Evolutionary conservation across 257 asterid genomes (phyloP).

Genomic region (Mitragyna speciosa): DNA sequence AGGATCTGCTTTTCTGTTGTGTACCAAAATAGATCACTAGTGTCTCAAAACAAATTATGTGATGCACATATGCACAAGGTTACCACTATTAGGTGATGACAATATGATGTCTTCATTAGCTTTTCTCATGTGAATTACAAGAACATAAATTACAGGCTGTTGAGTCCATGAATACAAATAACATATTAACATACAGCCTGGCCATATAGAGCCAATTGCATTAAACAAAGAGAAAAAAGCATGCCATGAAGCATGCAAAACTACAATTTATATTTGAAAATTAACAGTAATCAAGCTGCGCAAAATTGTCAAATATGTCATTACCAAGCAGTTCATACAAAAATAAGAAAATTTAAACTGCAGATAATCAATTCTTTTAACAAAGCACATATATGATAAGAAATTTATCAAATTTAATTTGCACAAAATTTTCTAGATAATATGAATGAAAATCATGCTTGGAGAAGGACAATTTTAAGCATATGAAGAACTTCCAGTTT

Average conservation of each 20-base stretch:
- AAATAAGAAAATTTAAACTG: not conserved
- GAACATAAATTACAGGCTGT: not conserved
- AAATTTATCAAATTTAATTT: not conserved
- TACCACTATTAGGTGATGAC: no score
- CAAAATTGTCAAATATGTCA: not conserved
- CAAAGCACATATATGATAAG: not conserved
- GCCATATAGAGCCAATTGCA: not conserved
- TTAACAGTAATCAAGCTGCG: not conserved
- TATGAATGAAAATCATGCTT: not conserved
- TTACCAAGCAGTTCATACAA: not conserved
- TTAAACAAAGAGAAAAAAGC: not conserved
- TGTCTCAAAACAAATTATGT: not conserved
- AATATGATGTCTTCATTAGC: not conserved
- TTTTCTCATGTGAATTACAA: not conserved
- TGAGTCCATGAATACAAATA: not conserved
- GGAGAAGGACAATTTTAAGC: not conserved
- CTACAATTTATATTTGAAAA: not conserved
- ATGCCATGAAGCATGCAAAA: not conserved
- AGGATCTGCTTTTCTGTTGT: not conserved
- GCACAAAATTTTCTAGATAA: not conserved
- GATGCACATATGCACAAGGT: not conserved
- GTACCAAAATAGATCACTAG: not conserved
- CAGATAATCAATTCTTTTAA: not conserved
- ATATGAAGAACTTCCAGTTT: not conserved
- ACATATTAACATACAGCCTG: not conserved